Percentiles rank a stretch among this genome's conserved stretches.
Conservation (phyloP, 371 early-diverging fungal species). For the Syncephalastrum racemosum region DNA sequence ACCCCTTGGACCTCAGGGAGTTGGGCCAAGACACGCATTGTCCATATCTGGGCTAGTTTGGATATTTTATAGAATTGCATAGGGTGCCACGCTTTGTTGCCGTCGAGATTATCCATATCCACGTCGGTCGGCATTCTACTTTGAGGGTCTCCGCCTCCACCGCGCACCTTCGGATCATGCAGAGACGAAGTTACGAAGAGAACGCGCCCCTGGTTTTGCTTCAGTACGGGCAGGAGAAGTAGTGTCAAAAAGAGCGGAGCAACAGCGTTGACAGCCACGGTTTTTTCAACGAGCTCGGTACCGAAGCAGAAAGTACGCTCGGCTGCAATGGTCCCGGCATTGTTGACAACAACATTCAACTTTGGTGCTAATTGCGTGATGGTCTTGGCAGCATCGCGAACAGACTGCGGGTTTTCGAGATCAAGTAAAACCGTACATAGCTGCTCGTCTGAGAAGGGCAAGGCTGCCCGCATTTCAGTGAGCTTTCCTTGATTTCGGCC, state of each 20-base stretch:
- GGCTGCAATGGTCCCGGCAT: conserved; percentile 24
- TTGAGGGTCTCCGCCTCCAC: conserved; percentile 12
- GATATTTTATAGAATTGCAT: conserved; percentile 43
- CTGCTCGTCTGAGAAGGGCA: conserved; percentile 2
- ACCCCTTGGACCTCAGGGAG: conserved; percentile 7
- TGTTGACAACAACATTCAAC: conserved; percentile 23
- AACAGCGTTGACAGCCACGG: conserved; percentile 35
- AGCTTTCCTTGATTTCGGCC: conserved; percentile 26
- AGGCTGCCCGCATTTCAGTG: background rate
- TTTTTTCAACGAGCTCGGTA: conserved; percentile 21
- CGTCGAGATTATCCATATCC: conserved; percentile 25
- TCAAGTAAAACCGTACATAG: conserved; percentile 26
- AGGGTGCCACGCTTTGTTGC: conserved; percentile 22
- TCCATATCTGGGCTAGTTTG: conserved; percentile 28
- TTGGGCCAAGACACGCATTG: conserved; percentile 19
- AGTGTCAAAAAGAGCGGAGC: conserved; percentile 36
- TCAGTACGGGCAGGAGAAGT: conserved; percentile 25
- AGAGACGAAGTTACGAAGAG: conserved; percentile 36
- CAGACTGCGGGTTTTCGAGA: conserved; percentile 21
- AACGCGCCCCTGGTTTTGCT: conserved; percentile 21
- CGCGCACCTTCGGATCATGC: conserved; percentile 30
- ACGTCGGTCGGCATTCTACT: conserved; percentile 17
- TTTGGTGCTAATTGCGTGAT: conserved; percentile 17
- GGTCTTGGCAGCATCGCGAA: conserved; percentile 20
- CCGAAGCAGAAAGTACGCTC: conserved; percentile 14